Percentiles rank a stretch among this genome's conserved stretches.
phyloP scores from a whole-genome alignment of 2,329 filamentous ascomycete species.

The Orbilia brochopaga region DNA sequence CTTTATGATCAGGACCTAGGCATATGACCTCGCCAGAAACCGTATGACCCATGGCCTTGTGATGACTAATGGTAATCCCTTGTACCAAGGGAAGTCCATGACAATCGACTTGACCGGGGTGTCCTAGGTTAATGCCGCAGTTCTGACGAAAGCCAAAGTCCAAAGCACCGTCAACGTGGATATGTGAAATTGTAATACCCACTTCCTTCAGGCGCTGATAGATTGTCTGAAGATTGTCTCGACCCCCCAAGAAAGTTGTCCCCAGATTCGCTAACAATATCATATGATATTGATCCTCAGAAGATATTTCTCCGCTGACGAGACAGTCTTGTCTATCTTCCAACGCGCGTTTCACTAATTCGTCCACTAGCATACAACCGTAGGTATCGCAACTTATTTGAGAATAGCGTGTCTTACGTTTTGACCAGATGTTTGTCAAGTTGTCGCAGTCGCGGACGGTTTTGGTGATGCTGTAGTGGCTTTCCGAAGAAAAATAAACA shows the following conservation, averaged over 20 bases:
- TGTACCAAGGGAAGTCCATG: not conserved
- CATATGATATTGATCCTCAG: not conserved
- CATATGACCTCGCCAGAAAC: constrained; percentile 6
- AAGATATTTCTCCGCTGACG: not conserved
- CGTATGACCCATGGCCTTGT: not conserved
- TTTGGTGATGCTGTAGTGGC: constrained; percentile 1
- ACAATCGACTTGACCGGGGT: not conserved
- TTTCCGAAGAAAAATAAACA: constrained; percentile 1
- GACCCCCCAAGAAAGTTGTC: not conserved
- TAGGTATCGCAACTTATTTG: not conserved
- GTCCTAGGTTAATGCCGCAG: constrained; percentile 1
- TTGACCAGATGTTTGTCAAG: not conserved
- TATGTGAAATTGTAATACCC: not conserved
- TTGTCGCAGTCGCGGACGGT: not conserved
- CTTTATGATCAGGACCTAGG: not conserved
- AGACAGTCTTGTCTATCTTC: not conserved
- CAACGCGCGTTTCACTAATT: not conserved
- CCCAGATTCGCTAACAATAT: not conserved
- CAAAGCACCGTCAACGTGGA: constrained; percentile 11
- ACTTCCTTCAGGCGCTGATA: not conserved
- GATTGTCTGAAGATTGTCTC: not conserved
- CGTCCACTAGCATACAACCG: not conserved
- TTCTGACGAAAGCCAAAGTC: constrained; percentile 5
- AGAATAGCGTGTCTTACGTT: not conserved
- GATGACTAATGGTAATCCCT: constrained; percentile 1